These are phyloP conservation scores for Trifolium subterraneum DNA, from an alignment of 306 rosid species.

Conservation along the genomic window DNA sequence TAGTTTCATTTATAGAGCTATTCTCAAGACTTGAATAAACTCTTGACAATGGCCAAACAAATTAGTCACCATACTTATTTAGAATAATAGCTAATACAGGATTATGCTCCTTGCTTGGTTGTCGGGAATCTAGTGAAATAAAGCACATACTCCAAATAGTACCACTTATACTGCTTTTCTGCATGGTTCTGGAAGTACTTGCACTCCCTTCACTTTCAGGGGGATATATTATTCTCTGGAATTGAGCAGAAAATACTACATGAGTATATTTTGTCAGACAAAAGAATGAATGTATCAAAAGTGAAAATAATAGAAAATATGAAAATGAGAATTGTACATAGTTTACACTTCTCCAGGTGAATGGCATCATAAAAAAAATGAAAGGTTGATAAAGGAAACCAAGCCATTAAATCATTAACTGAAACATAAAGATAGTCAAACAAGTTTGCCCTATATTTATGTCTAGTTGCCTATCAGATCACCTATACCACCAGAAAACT, in stretches of 20 bases:
- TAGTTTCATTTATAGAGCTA: slow-evolving; percentile 37
- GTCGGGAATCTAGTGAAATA: slow-evolving; percentile 68
- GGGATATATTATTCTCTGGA: slow-evolving; percentile 77
- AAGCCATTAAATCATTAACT: slow-evolving; percentile 29
- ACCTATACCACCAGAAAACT: slow-evolving; percentile 29
- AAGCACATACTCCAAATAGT: slow-evolving; percentile 98
- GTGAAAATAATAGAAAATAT: slow-evolving; percentile 16
- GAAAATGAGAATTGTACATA: slow-evolving; percentile 26
- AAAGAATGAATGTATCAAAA: slow-evolving; percentile 41
- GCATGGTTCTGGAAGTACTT: slow-evolving; percentile 54
- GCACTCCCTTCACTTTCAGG: slow-evolving; percentile 65
- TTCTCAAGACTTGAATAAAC: slow-evolving; percentile 38
- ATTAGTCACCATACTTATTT: slow-evolving; percentile 63
- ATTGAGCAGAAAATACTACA: slow-evolving; percentile 39
- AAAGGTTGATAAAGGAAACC: slow-evolving; percentile 21
- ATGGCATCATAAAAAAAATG: slow-evolving; percentile 3
- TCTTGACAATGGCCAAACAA: slow-evolving; percentile 20
- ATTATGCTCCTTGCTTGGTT: slow-evolving; percentile 63
- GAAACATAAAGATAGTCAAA: slow-evolving; percentile 15
- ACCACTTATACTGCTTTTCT: slow-evolving; percentile 60
- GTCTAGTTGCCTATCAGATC: slow-evolving; percentile 18
- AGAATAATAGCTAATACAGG: slow-evolving; percentile 86
- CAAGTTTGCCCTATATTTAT: slow-evolving; percentile 8
- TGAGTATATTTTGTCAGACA: slow-evolving; percentile 35
- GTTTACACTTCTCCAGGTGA: slow-evolving; percentile 18